These are phyloP conservation scores for Celoporthe dispersa DNA, from an alignment of 2,329 filamentous ascomycete species.

Conservation along the genomic window DNA sequence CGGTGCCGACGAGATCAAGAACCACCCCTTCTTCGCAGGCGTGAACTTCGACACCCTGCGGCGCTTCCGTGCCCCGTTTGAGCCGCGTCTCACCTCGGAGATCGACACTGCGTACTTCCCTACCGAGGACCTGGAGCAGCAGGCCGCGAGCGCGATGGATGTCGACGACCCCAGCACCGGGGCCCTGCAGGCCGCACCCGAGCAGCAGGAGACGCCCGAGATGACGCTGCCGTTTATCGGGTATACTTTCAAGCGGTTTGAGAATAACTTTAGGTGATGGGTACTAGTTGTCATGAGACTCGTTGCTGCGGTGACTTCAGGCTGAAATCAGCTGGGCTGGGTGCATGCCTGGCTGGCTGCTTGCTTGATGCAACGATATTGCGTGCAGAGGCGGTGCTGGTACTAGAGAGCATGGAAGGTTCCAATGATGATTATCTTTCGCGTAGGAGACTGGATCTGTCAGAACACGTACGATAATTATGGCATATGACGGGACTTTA, in stretches of 20 bases:
- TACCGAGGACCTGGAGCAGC: constrained; percentile 75
- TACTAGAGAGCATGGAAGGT: background rate
- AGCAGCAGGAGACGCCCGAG: constrained; percentile 30
- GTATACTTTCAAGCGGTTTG: constrained; percentile 35
- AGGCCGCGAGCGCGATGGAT: constrained; percentile 27
- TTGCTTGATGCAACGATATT: background rate
- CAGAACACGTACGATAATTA: background rate
- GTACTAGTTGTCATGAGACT: background rate
- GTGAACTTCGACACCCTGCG: constrained; percentile 75
- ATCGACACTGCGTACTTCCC: constrained; percentile 80
- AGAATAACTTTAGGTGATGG: constrained; percentile 30
- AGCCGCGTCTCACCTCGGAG: constrained; percentile 73
- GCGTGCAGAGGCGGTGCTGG: background rate
- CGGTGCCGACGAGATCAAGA: constrained; percentile 73
- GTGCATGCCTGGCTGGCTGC: background rate
- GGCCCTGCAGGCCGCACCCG: constrained; percentile 16
- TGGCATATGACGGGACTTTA: background rate
- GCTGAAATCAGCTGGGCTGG: background rate
- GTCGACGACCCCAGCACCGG: constrained; percentile 13
- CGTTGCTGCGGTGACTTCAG: background rate
- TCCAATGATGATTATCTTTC: background rate
- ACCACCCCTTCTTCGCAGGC: constrained; percentile 77
- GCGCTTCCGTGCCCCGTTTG: constrained; percentile 74
- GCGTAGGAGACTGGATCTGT: background rate
- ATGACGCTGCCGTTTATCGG: constrained; percentile 35